Percentiles rank a stretch among this genome's conserved stretches.
Conservation (phyloP, 331 rosid genomes). For the Quercus phellos region DNA sequence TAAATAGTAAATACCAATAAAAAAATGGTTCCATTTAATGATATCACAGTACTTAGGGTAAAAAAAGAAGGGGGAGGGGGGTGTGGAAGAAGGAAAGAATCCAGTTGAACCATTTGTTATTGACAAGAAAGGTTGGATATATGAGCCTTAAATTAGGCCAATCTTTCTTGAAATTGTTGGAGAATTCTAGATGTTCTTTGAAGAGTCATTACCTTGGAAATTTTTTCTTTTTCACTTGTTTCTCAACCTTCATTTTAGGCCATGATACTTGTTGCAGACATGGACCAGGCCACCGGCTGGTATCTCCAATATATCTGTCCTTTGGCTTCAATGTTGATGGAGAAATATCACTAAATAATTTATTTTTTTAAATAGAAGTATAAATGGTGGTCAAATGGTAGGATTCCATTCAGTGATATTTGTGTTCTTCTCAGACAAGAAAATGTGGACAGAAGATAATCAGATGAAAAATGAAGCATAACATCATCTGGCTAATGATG, state of each 20-base stretch:
- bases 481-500: background rate
- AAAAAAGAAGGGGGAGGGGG: background rate
- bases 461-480: background rate
- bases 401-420: background rate
- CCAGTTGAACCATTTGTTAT: background rate
- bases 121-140: background rate
- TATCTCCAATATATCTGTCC: background rate
- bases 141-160: background rate
- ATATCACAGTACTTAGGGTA: background rate
- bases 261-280: background rate
- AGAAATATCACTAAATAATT: background rate
- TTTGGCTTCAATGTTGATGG: constrained; percentile 14
- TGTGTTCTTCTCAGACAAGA: background rate
- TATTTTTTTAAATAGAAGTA: background rate
- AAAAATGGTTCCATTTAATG: background rate
- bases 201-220: background rate
- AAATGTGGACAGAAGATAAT: background rate
- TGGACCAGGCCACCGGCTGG: background rate
- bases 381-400: background rate
- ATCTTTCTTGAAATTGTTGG: background rate
- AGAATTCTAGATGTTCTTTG: background rate
- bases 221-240: background rate
- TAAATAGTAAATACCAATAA: too few species aligned
- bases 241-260: background rate
- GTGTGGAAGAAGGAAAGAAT: background rate